Evolutionary conservation across 257 asterid genomes (phyloP).

Genomic region (Penstemon eatonii): DNA sequence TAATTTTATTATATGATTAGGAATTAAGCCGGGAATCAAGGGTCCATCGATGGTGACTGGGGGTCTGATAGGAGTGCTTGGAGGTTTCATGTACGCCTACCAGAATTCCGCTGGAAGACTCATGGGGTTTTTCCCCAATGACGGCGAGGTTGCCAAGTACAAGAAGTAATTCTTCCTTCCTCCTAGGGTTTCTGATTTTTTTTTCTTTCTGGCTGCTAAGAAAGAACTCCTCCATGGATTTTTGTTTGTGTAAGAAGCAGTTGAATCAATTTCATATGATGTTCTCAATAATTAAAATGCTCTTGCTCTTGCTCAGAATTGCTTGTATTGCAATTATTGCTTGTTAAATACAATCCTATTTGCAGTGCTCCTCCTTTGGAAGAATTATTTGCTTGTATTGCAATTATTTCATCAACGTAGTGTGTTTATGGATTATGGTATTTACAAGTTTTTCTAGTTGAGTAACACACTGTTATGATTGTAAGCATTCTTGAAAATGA

Average conservation of each 20-base stretch:
- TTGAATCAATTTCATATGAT: no score
- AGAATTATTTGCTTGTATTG: no score
- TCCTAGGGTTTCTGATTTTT: conserved; percentile 32
- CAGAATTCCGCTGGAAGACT: conserved; percentile 97
- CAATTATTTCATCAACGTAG: background rate
- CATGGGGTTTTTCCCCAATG: conserved; percentile 97
- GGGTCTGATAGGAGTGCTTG: conserved; percentile 85
- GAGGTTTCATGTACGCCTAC: conserved; percentile 97
- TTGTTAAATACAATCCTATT: background rate
- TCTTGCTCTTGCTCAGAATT: background rate
- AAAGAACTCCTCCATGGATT: background rate
- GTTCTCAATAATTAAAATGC: background rate
- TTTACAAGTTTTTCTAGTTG: background rate
- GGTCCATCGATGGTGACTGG: conserved; percentile 99
- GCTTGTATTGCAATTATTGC: background rate
- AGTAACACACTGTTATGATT: background rate
- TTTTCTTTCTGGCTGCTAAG: background rate
- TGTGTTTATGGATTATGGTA: background rate
- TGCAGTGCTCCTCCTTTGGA: background rate
- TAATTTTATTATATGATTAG: conserved; percentile 31
- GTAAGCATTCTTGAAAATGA: background rate
- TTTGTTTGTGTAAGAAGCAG: background rate
- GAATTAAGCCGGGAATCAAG: conserved; percentile 87
- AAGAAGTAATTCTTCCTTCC: conserved; percentile 44
- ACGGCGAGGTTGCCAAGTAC: conserved; percentile 90